These are phyloP conservation scores for Penicillium sp. DNA, from an alignment of 2,329 filamentous ascomycete species.

Conservation along the genomic window DNA sequence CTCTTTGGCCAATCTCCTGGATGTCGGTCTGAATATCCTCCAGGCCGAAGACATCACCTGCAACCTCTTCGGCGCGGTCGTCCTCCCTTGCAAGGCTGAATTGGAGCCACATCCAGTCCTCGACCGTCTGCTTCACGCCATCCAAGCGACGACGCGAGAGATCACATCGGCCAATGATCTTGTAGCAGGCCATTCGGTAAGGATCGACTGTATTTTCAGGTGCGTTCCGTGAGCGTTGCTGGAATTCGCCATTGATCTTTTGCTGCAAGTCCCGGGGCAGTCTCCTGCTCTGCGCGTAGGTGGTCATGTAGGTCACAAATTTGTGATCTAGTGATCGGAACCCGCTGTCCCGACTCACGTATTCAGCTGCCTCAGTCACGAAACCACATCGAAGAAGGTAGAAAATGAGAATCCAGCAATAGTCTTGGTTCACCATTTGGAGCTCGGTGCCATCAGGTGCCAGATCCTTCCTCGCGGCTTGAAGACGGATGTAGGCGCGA, in stretches of 20 bases:
- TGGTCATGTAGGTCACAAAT: constrained; percentile 82
- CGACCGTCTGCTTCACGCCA: constrained; percentile 57
- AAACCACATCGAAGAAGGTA: constrained; percentile 85
- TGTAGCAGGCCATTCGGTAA: constrained; percentile 96
- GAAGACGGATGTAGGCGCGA: constrained; percentile 83
- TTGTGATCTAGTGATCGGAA: constrained; percentile 90
- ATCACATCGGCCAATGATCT: constrained; percentile 81
- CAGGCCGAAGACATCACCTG: constrained; percentile 62
- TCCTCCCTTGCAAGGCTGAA: constrained; percentile 63
- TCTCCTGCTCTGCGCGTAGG: constrained; percentile 76
- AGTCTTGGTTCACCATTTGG: constrained; percentile 76
- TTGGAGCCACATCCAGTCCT: constrained; percentile 67
- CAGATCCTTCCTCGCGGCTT: constrained; percentile 76
- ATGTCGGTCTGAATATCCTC: constrained; percentile 75
- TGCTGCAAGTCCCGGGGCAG: constrained; percentile 77
- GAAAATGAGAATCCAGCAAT: constrained; percentile 91
- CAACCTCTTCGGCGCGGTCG: constrained; percentile 59
- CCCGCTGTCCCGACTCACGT: constrained; percentile 74
- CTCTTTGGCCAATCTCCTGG: constrained; percentile 81
- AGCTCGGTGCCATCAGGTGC: constrained; percentile 77
- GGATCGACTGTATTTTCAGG: constrained; percentile 87
- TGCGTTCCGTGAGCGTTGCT: constrained; percentile 76
- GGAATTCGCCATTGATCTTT: constrained; percentile 86
- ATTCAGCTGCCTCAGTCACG: constrained; percentile 77
- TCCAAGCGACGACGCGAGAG: constrained; percentile 57